Base-by-base conservation (phyloP, 495 filamentous ascomycete genomes). In the Aspergillus asperescens region DNA sequence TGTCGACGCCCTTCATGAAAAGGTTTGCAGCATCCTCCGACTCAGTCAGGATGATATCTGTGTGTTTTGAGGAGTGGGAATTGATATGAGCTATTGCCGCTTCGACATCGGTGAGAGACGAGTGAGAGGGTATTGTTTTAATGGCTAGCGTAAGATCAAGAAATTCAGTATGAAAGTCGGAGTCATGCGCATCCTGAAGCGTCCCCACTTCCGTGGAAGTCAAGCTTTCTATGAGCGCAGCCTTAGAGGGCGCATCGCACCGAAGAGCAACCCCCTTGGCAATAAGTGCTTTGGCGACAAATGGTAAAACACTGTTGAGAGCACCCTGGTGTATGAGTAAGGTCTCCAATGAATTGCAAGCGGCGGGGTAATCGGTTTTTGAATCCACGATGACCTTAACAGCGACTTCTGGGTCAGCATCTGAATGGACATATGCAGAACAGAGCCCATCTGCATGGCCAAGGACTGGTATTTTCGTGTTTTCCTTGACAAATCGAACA, bases 391-490 rank as follows among this genome's bases (percentile, higher is more conserved):
- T 74, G 18, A 96, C 86, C 48, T 84, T 86, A 10, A 82, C 78
- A 22, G 89, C 87, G 62, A 84, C 84, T 20, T 80, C 71, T 18
- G 72, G 69, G 56, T 92, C 84, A 22, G 88, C 92, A 39, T 91
- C 87, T 10, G 77, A 69, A 58, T 91, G 87, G 27, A 99, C 79
- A 70, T 95, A 99, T 51, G 91, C 84, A 50, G 81, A 81, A 74
- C 93, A 98, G 51, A 97, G 78, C 24, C 93, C 93, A 64, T 99
- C 94, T 10, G 93, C 94, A 64, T 99, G 93, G 28, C 93, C 93
- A 23, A 99, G 81, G 5, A 99, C 94, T 0, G 93, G 94, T 54
- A 99, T 97, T 55, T 88, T 88, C 47, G 93, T 96, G 56, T 86
- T 83, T 29, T 85, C 77, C 62, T 97, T 94, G 67, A 96, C 87